Conservation (phyloP, 768 basidiomycete genomes). For the Candolleomyces efflorescens region DNA sequence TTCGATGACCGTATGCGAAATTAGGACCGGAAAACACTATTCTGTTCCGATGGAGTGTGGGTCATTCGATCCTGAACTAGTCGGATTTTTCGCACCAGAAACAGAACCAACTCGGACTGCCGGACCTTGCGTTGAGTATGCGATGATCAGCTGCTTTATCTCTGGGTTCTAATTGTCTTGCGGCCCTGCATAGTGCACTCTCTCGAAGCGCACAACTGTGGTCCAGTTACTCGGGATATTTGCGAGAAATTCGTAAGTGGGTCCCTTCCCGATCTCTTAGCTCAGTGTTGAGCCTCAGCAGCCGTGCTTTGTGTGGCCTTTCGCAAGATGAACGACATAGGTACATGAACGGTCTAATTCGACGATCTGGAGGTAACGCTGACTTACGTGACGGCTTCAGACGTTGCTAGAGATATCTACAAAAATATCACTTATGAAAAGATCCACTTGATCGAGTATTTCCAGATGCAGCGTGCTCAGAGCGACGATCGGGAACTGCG, state of each 20-base stretch:
- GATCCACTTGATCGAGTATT: slow-evolving; percentile 40
- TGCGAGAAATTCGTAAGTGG: slow-evolving; percentile 70
- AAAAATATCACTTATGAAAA: slow-evolving; percentile 61
- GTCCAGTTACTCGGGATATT: slow-evolving; percentile 83
- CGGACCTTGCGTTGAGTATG: slow-evolving; percentile 29
- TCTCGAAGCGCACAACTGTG: slow-evolving; percentile 78
- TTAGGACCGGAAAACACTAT: slow-evolving; percentile 69
- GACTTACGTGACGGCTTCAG: slow-evolving; percentile 6
- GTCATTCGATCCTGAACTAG: slow-evolving; percentile 24
- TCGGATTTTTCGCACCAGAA: slow-evolving; percentile 8
- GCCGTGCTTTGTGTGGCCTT: slow-evolving; percentile 78
- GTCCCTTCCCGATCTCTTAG: slow-evolving; percentile 10
- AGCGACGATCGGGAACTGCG: slow-evolving; percentile 15
- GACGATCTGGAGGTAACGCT: slow-evolving; percentile 8
- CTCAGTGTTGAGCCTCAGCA: slow-evolving; percentile 19
- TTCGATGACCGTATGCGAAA: slow-evolving; percentile 73
- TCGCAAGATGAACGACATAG: slow-evolving; percentile 70
- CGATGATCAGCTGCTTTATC: no score
- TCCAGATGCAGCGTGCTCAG: slow-evolving; percentile 41
- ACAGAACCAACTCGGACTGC: slow-evolving; percentile 8
- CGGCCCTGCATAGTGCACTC: slow-evolving; percentile 47
- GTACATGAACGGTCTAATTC: slow-evolving; percentile 26
- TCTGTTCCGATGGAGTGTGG: slow-evolving; percentile 65
- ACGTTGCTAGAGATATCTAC: slow-evolving; percentile 39
- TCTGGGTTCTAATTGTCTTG: not conserved